phyloP scores from a whole-genome alignment of 225 moss, liverwort and hornwort genomes.

The Marchantia polymorpha region DNA sequence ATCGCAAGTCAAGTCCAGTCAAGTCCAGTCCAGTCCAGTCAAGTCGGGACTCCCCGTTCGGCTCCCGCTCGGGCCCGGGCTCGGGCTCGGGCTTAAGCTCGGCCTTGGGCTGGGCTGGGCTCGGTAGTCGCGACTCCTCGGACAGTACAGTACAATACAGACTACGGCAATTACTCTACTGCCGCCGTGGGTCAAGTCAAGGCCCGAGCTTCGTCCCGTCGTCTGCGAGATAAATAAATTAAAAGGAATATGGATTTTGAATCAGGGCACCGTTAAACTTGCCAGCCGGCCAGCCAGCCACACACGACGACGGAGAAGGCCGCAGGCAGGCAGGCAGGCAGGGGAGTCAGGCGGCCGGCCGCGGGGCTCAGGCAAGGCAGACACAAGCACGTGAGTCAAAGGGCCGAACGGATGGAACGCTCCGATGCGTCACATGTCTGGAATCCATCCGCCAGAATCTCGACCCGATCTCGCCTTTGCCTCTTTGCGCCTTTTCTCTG shows the following conservation, averaged over 20 bases:
- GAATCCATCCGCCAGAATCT: background rate
- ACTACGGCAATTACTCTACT: no score
- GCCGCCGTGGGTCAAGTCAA: no score
- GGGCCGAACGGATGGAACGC: background rate
- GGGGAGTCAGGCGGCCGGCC: background rate
- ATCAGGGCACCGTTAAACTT: background rate
- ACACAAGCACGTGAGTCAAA: conserved; percentile 7
- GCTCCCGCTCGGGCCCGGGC: no score
- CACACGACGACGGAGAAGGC: background rate
- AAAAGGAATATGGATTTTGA: background rate
- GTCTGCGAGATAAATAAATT: background rate
- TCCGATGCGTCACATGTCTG: background rate
- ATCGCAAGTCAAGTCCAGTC: background rate
- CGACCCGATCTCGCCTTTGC: background rate
- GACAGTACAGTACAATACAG: no score
- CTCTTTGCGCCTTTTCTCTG: background rate
- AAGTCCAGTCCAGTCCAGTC: no score
- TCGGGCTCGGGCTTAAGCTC: no score
- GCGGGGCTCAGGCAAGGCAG: background rate
- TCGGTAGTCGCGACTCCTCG: no score
- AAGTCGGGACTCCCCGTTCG: no score
- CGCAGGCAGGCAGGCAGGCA: background rate
- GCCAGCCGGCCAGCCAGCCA: background rate
- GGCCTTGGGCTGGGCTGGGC: no score
- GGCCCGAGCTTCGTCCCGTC: background rate